These are phyloP conservation scores for Domatiomyces catenatus DNA, from an alignment of 2,329 filamentous ascomycete genomes.

Conservation along the genomic window DNA sequence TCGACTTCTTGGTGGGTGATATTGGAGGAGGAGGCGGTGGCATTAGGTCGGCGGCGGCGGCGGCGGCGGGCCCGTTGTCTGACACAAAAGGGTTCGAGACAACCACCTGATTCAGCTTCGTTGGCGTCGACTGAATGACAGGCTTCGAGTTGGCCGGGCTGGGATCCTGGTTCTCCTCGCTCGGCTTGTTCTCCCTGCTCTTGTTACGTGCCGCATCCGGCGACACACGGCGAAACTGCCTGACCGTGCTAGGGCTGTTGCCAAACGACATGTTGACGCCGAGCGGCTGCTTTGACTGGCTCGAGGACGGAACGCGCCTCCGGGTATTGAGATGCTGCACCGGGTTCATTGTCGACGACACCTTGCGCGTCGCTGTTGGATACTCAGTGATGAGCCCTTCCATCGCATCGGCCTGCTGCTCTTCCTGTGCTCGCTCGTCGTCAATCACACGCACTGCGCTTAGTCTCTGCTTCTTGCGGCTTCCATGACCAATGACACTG, in stretches of 20 bases:
- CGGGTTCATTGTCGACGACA: slow-evolving; percentile 3
- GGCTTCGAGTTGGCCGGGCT: slow-evolving; percentile 2
- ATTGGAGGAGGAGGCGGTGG: background rate
- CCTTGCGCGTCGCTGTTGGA: slow-evolving; percentile 10
- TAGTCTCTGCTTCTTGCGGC: slow-evolving; percentile 29
- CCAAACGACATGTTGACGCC: slow-evolving; percentile 86
- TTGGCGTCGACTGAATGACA: slow-evolving; percentile 11
- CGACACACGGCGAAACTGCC: slow-evolving; percentile 84
- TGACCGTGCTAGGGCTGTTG: slow-evolving; percentile 80
- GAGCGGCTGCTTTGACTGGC: slow-evolving; percentile 55
- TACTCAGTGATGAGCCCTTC: slow-evolving; percentile 10
- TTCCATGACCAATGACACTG: slow-evolving; percentile 39
- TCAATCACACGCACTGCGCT: slow-evolving; percentile 27
- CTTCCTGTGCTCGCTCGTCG: slow-evolving; percentile 24
- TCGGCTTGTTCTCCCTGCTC: slow-evolving; percentile 4
- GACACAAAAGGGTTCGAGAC: background rate
- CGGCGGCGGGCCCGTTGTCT: background rate
- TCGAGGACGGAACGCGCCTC: slow-evolving; percentile 29
- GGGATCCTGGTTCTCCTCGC: slow-evolving; percentile 8
- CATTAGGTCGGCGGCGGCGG: slow-evolving; percentile 2
- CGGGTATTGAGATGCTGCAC: slow-evolving; percentile 12
- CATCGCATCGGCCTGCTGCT: slow-evolving; percentile 2
- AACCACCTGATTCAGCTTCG: slow-evolving; percentile 7
- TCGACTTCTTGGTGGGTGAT: background rate
- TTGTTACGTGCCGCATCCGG: slow-evolving; percentile 31